Evolutionary conservation across 176 grass and related monocot genomes (phyloP), one percentile per base, ranked within the genome.

Genomic region (Melocanna baccifera): DNA sequence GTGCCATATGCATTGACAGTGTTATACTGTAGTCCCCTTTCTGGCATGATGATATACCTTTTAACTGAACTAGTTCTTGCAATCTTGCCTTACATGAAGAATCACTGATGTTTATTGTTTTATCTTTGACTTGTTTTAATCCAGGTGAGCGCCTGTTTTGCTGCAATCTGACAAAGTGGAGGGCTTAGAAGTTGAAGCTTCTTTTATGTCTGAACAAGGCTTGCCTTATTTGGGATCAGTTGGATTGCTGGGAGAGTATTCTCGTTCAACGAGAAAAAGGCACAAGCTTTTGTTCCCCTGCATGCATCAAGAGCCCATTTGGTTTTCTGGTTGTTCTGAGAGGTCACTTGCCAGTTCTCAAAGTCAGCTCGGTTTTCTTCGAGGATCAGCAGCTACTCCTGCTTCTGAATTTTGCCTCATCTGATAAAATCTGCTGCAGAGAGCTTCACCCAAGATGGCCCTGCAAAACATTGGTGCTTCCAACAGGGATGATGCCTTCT

Each of bases 401-500:
- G 30, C 18, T 77, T 69, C 73, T 63, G 28, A 16, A 45, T 39
- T 42, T 69, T 78, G 45, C 16, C 47, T 25, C 22, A 45, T 83
- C 68, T 92, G 56, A 87, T 36, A 89, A 25, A 9, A 37, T 82
- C 73, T 73, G 10, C 36, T 56, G 37, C 36, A 77, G 13, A 88
- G 74, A 89, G 11, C 9, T 62, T 57, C 1, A 72, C 37, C 16
- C 61, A 87, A 82, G 76, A 97, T 97, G 94, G 94, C 88, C 20
- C 67, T 97, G 75, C 92, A 87, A 63, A 97, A 92, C 83, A 97
- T 97, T 90, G 92, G 94, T 41, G 94, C 86, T 9, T 90, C 90
- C 10, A 97, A 97, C 88, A 92, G 86, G 25, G 94, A 89, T 22
- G 94, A 97, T 85, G 92, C 94, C 88, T 97, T 97, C 71, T 97